Evolutionary conservation across 106 monocot species (phyloP).

Genomic region (Allium sativum): DNA sequence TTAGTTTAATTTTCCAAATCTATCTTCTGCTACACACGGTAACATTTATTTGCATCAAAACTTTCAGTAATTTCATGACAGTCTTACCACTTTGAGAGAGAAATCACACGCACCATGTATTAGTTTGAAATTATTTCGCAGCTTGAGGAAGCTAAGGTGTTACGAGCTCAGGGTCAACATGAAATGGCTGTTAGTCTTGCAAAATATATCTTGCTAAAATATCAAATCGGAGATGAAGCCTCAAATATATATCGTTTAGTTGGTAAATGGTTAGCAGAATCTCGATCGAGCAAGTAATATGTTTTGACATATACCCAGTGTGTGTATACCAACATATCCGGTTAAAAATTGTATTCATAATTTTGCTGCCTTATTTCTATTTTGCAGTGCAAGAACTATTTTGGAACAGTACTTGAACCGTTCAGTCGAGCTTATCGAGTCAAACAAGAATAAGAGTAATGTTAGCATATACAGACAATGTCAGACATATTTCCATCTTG

Average conservation of each 20-base stretch:
- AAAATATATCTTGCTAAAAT: constrained; percentile 54
- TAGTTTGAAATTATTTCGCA: constrained; percentile 3
- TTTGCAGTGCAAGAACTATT: constrained; percentile 74
- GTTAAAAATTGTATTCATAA: too few species aligned
- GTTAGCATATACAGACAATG: constrained; percentile 45
- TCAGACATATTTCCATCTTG: constrained; percentile 74
- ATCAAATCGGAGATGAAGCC: constrained; percentile 46
- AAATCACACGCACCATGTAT: too few species aligned
- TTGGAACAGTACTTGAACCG: constrained; percentile 81
- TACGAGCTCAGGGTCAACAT: constrained; percentile 80
- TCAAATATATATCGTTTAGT: constrained; percentile 72
- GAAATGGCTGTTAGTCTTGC: constrained; percentile 88
- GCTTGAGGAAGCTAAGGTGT: constrained; percentile 96
- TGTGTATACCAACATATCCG: too few species aligned
- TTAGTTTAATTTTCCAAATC: too few species aligned
- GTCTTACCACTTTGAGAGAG: too few species aligned
- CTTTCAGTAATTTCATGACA: too few species aligned
- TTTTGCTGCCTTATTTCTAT: not conserved
- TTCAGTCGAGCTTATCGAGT: constrained; percentile 64
- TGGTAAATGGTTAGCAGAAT: constrained; percentile 95
- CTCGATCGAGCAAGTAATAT: constrained; percentile 89
- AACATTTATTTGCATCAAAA: too few species aligned
- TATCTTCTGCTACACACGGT: too few species aligned
- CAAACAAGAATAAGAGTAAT: constrained; percentile 22
- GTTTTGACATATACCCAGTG: too few species aligned